These are phyloP conservation scores for Pichia sp. DNA, from an alignment of 1,139 yeast genomes.

Conservation along the genomic window DNA sequence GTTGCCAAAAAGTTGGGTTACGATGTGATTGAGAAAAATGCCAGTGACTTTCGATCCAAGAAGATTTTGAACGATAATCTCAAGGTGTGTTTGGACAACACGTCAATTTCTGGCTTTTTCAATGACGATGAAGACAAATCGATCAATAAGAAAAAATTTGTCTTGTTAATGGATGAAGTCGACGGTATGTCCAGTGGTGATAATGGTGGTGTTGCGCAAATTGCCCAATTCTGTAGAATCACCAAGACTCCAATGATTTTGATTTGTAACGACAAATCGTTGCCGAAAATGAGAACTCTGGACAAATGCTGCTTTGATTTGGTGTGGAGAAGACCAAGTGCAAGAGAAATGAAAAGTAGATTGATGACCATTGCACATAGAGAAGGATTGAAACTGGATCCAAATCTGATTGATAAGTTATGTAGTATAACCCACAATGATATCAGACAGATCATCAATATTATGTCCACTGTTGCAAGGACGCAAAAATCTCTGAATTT, in stretches of 20 bases:
- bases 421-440: constrained; percentile 85
- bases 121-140: constrained; percentile 20
- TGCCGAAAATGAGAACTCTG: constrained; percentile 95
- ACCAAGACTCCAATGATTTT: constrained; percentile 87
- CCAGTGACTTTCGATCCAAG: constrained; percentile 87
- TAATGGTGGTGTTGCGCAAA: constrained; percentile 95
- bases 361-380: constrained; percentile 86
- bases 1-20: constrained; percentile 61
- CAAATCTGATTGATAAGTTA: constrained; percentile 72
- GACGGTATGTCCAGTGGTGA: constrained; percentile 99
- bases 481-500: constrained; percentile 57
- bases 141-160: constrained; percentile 37
- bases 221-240: constrained; percentile 77
- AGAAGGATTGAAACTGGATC: constrained; percentile 75
- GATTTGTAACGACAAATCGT: constrained; percentile 85
- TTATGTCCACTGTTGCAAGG: constrained; percentile 75
- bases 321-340: constrained; percentile 84
- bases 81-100: constrained; percentile 66
- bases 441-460: constrained; percentile 87
- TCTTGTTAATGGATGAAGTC: constrained; percentile 95
- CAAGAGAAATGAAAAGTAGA: constrained; percentile 71
- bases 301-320: constrained; percentile 79
- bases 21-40: constrained; percentile 70
- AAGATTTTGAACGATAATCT: constrained; percentile 59
- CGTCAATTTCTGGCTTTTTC: constrained; percentile 78